Evolutionary conservation across 208 protist genomes (phyloP), one percentile per base, ranked within the genome.

Genomic region (Lotmaria passim): DNA sequence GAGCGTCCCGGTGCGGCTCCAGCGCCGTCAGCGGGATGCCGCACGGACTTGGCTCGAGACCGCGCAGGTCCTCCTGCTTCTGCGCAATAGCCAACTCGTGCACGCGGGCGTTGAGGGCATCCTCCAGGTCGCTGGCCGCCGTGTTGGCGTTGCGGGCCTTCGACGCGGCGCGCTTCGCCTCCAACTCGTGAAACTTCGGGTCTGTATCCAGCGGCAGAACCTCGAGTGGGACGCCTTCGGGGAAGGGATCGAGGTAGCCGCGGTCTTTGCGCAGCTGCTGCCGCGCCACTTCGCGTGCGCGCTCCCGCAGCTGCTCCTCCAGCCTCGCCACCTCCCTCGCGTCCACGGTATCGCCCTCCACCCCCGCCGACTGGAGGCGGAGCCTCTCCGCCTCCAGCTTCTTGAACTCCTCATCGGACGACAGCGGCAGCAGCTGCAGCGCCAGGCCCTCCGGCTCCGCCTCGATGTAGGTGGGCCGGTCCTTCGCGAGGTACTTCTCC

Each of bases 401-500:
- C 70, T 85, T 83, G 69, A 95, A 95, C 66, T 83, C 72, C 0
- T 75, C 63, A 39, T 88, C 79, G 15, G 71, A 80, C 21, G 77
- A 79, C 44, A 95, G 73, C 41, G 82, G 78, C 26, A 95, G 75
- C 11, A 78, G 43, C 5, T 52, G 44, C 34, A 79, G 73, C 73
- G 85, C 69, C 56, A 93, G 38, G 11, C 86, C 87, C 52, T 84
- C 78, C 6, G 84, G 83, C 26, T 73, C 64, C 15, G 73, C 61
- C 55, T 91, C 85, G 12, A 95, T 70, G 75, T 91, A 95, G 21
- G 75, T 69, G 7, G 58, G 52, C n/a, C 85, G 88, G 59, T 93
- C 88, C 14, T 72, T 58, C 38, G 57, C 69, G 14, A 93, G 51
- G 50, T 81, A 90, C 0, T 76, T 69, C 55, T 87, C 79, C 1